A percentile compares a stretch with the other conserved stretches of the same genome.
Evolutionary conservation across 2,329 filamentous ascomycete genomes (phyloP).

Genomic region (Alternaria brassicae): DNA sequence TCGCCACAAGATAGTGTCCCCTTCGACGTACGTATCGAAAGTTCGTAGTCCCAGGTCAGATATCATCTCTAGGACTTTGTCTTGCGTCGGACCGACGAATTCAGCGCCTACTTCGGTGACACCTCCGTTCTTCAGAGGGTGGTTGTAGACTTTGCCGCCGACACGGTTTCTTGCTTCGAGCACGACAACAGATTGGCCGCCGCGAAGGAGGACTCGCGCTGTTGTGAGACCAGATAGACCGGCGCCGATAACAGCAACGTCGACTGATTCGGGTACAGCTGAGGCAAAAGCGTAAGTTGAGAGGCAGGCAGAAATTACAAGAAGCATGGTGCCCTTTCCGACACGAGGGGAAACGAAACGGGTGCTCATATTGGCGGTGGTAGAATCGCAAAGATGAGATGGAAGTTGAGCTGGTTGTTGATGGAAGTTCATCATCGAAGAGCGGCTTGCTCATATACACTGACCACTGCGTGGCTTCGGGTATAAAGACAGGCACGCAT

Average conservation of each 20-base stretch:
- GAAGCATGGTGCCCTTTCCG: background rate
- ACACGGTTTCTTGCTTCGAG: constrained; percentile 61
- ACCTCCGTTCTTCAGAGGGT: constrained; percentile 26
- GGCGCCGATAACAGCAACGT: constrained; percentile 55
- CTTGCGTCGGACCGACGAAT: constrained; percentile 34
- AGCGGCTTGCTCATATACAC: background rate
- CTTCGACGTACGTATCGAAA: constrained; percentile 25
- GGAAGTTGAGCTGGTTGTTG: background rate
- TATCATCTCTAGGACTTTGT: constrained; percentile 26
- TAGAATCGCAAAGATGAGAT: too few species aligned
- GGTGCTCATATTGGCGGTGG: background rate
- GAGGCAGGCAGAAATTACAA: background rate
- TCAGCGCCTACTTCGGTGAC: constrained; percentile 33
- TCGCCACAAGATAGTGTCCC: constrained; percentile 23
- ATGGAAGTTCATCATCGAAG: background rate
- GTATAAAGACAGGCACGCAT: too few species aligned
- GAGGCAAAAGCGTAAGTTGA: background rate
- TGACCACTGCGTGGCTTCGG: background rate
- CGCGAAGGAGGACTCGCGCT: constrained; percentile 46
- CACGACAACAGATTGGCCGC: constrained; percentile 53
- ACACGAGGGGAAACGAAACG: background rate
- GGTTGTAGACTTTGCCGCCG: constrained; percentile 59
- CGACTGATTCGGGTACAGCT: constrained; percentile 17
- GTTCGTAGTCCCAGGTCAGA: constrained; percentile 26
- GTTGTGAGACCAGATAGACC: constrained; percentile 46